Conservation (phyloP, 2,329 filamentous ascomycete genomes). For the Pseudogymnoascus sp. region DNA sequence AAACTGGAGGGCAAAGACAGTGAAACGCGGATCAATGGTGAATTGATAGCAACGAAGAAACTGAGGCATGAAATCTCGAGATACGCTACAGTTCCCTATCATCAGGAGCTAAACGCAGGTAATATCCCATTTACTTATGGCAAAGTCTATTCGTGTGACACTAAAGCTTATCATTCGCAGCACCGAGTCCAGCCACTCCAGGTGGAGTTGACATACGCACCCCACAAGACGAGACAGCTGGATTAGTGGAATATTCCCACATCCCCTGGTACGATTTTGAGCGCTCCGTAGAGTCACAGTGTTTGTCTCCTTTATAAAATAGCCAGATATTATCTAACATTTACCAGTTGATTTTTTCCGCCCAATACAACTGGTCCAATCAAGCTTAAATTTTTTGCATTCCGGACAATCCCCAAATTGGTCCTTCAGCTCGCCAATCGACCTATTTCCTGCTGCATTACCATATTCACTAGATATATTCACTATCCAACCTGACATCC, state of each 20-base stretch:
- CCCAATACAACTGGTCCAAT: neutral
- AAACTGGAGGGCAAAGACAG: constrained; percentile 16
- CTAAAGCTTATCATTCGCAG: constrained; percentile 11
- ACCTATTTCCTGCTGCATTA: neutral
- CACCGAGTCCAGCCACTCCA: constrained; percentile 13
- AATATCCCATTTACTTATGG: neutral
- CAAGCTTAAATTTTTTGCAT: constrained; percentile 9
- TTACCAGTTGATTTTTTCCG: constrained; percentile 12
- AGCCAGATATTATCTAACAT: constrained; percentile 12
- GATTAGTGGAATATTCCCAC: constrained; percentile 17
- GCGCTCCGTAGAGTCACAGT: constrained; percentile 11
- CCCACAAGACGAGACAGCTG: constrained; percentile 9
- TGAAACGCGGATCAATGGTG: constrained; percentile 14
- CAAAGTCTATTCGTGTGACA: neutral
- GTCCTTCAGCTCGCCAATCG: neutral
- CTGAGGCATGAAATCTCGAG: constrained; percentile 14
- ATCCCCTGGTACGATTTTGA: constrained; percentile 20
- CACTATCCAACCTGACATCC: constrained; percentile 10
- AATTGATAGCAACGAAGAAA: constrained; percentile 13
- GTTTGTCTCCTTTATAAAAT: constrained; percentile 11
- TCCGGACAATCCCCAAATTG: neutral
- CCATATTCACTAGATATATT: constrained; percentile 6
- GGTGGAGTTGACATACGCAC: constrained; percentile 16
- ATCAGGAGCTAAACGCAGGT: constrained; percentile 11
- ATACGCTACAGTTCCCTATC: constrained; percentile 11